Base-by-base conservation (phyloP, 2,329 filamentous ascomycete genomes). In the Cladosporium velox region DNA sequence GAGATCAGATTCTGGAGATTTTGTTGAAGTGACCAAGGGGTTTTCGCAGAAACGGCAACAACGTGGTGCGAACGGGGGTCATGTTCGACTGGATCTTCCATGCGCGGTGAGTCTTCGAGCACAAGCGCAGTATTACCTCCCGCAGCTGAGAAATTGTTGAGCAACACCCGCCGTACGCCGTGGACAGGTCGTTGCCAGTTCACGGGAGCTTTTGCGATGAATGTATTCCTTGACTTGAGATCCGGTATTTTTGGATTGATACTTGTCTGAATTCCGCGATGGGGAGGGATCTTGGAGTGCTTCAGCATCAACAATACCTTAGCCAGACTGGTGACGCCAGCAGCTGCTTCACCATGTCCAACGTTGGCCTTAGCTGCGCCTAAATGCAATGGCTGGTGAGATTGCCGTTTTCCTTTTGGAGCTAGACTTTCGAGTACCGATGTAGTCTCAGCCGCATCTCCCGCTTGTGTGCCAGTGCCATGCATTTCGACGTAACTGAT, bases 401-500 rank as follows among this genome's bases (percentile, higher is more conserved):
- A 78, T 34, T 75, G 77, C 61, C 83, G 82, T 72, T 83, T 81
- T 51, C 80, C 79, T 69, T 83, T 77, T 64, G 85, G 83, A 52
- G 86, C 87, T 70, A 90, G 90, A 21, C 85, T 81, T 58, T 85
- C 82, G 24, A 88, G 87, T 58, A 96, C 90, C 0, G 90, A 92
- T 1, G 87, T 83, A 89, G 94, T 93, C 76, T 97, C 93, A 3
- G 87, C 90, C 8, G 87, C 88, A 73, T 96, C 92, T 67, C 91
- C 92, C 35, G 90, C 91, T 76, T 95, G 91, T 0, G 91, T 96
- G 34, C 92, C 92, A 3, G 92, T 96, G 15, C 91, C 92, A 76
- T 96, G 92, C 88, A 95, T 92, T 78, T 96, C 92, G 8, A 96
- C 88, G 73, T 94, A 96, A 77, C 88, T 88, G 58, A 96, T 85